phyloP scores from a whole-genome alignment of 768 basidiomycete species.

The Brasilioporus rufonigricans region DNA sequence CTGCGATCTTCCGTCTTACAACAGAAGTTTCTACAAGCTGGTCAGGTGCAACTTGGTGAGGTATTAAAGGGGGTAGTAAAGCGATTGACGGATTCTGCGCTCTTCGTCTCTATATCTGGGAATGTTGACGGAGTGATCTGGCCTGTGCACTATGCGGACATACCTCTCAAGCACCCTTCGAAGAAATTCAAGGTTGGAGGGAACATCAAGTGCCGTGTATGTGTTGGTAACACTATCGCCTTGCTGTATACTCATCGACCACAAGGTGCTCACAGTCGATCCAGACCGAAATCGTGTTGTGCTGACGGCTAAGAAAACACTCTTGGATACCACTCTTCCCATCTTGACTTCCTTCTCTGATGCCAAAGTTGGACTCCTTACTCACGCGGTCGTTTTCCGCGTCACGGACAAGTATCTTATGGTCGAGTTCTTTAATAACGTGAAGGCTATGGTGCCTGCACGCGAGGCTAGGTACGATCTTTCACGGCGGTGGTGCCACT shows the following conservation, averaged over 20 bases:
- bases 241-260: background rate
- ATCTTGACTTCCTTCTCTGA: slow-evolving; percentile 65
- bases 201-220: slow-evolving; percentile 80
- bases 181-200: slow-evolving; percentile 84
- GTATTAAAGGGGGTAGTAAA: slow-evolving; percentile 86
- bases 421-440: slow-evolving; percentile 88
- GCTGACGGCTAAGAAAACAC: slow-evolving; percentile 87
- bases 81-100: slow-evolving; percentile 70
- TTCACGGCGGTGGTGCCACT: background rate
- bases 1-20: slow-evolving; percentile 79
- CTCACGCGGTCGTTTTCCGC: slow-evolving; percentile 82
- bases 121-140: slow-evolving; percentile 91
- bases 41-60: slow-evolving; percentile 83
- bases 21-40: slow-evolving; percentile 81
- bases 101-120: slow-evolving; percentile 86
- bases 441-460: slow-evolving; percentile 78
- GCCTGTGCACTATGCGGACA: slow-evolving; percentile 95
- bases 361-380: slow-evolving; percentile 63
- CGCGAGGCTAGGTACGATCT: slow-evolving; percentile 74
- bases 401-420: slow-evolving; percentile 76
- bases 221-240: slow-evolving; percentile 21
- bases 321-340: slow-evolving; percentile 78
- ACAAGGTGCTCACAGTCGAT: slow-evolving; percentile 82
- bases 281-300: slow-evolving; percentile 75
- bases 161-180: slow-evolving; percentile 88